Evolutionary conservation across 2,329 filamentous ascomycete species (phyloP), one percentile per base, ranked within the genome.

Genomic region (Metarhizium anisopliae): DNA sequence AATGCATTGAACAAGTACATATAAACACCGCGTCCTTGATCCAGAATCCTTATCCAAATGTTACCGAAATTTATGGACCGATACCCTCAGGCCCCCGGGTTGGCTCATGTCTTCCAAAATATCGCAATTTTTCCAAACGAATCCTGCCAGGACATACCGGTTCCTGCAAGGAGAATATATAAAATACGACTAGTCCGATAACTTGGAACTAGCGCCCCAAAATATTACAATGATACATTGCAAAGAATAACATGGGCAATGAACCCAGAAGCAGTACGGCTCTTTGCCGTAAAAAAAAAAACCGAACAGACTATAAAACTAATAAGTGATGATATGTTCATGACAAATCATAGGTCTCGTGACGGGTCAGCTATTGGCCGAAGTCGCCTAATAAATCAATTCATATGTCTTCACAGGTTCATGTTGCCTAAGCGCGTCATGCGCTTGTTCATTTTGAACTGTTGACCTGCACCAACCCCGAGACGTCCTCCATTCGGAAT

Each of bases 391-490:
- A 6, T 32, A 20, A 7, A 38, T 20, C 6, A 51, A 16, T 20
- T 45, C 42, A 45, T 76, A 72, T 83, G 80, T 76, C 81, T 82
- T 57, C 25, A 51, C 47, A 20, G 5, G 13, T 56, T 51, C 16
- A 56, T 55, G 32, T 55, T 59, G n/a, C 81, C 80, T 53, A 84
- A 66, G 59, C 81, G 74, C 58, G 81, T 84, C 74, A 80, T 82
- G 60, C 81, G 76, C 73, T 83, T 84, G 71, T 83, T 81, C 80
- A 84, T 81, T 60, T 71, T 73, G 52, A 78, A 75, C 14, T 61
- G 59, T 40, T 57, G 56, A 11, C 59, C 56, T 47, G 57, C 49
- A n/a, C 60, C 59, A 25, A 56, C 56, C 30, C 53, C 58, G 42
- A 56, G 47, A 36, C 58, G 60, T 43, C 57, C 56, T 14, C 59